These are phyloP conservation scores for Gyromitra esculenta DNA, from an alignment of 2,329 filamentous ascomycete species.

Conservation along the genomic window DNA sequence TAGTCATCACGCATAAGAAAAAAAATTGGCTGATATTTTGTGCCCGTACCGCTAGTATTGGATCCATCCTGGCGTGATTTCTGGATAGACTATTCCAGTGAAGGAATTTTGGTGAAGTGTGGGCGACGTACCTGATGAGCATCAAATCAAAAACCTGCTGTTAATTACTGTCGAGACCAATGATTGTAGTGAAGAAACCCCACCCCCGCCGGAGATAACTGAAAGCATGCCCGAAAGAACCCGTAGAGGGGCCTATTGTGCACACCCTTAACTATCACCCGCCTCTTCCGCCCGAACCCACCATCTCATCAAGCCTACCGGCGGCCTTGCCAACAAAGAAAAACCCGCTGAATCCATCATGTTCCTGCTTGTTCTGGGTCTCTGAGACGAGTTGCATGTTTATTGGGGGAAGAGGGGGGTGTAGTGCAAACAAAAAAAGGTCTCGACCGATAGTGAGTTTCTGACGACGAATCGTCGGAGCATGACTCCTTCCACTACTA, in stretches of 20 bases:
- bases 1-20: slow-evolving; percentile 6
- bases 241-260: slow-evolving; percentile 33
- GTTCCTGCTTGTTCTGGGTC: slow-evolving; percentile 42
- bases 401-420: neutral
- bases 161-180: slow-evolving; percentile 46
- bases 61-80: slow-evolving; percentile 3
- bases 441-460: slow-evolving; percentile 24
- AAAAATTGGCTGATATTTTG: slow-evolving; percentile 8
- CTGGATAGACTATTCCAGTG: slow-evolving; percentile 9
- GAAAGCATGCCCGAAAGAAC: slow-evolving; percentile 42
- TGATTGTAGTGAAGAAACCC: slow-evolving; percentile 41
- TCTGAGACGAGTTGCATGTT: slow-evolving; percentile 33
- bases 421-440: slow-evolving; percentile 26
- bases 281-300: slow-evolving; percentile 42
- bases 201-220: slow-evolving; percentile 49
- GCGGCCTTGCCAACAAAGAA: slow-evolving; percentile 43
- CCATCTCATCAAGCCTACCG: slow-evolving; percentile 23
- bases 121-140: slow-evolving; percentile 34
- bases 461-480: slow-evolving; percentile 31
- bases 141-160: slow-evolving; percentile 26
- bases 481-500: slow-evolving; percentile 24
- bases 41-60: slow-evolving; percentile 2
- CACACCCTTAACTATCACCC: slow-evolving; percentile 41
- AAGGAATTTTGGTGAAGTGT: slow-evolving; percentile 33
- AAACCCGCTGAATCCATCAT: slow-evolving; percentile 34